Conservation (phyloP, 2,329 filamentous ascomycete species). For the Calonectria hawksworthii region DNA sequence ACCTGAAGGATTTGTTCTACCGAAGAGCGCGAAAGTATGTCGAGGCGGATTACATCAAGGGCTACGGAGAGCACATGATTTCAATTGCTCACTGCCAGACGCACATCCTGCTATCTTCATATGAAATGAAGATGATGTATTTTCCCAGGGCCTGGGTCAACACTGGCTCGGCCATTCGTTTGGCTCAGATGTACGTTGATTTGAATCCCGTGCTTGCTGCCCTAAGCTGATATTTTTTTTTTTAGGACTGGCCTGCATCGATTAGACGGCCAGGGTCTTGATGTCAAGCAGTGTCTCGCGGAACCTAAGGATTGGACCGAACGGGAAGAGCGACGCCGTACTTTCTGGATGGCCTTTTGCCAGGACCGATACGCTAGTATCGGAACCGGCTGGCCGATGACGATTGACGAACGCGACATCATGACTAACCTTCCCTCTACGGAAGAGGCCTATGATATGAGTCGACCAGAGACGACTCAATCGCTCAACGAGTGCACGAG, state of each 20-base stretch:
- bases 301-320: slow-evolving; percentile 95
- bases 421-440: slow-evolving; percentile 86
- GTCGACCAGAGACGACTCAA: slow-evolving; percentile 79
- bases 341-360: slow-evolving; percentile 95
- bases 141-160: slow-evolving; percentile 97
- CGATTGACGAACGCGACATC: slow-evolving; percentile 91
- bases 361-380: slow-evolving; percentile 94
- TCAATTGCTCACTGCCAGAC: slow-evolving; percentile 89
- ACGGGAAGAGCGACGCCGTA: slow-evolving; percentile 88
- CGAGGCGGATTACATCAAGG: slow-evolving; percentile 90
- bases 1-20: slow-evolving; percentile 90
- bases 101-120: slow-evolving; percentile 83
- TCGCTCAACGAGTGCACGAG: slow-evolving; percentile 79
- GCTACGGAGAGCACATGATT: slow-evolving; percentile 90
- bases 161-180: slow-evolving; percentile 82
- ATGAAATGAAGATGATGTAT: slow-evolving; percentile 98
- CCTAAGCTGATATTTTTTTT: slow-evolving; percentile 51
- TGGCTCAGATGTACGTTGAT: slow-evolving; percentile 81
- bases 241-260: slow-evolving; percentile 91
- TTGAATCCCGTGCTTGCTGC: background rate
- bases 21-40: slow-evolving; percentile 90
- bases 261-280: slow-evolving; percentile 83
- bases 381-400: slow-evolving; percentile 97
- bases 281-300: slow-evolving; percentile 92
- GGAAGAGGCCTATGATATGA: slow-evolving; percentile 88